phyloP scores from a whole-genome alignment of 345 rosid species.

The Salix brachista region DNA sequence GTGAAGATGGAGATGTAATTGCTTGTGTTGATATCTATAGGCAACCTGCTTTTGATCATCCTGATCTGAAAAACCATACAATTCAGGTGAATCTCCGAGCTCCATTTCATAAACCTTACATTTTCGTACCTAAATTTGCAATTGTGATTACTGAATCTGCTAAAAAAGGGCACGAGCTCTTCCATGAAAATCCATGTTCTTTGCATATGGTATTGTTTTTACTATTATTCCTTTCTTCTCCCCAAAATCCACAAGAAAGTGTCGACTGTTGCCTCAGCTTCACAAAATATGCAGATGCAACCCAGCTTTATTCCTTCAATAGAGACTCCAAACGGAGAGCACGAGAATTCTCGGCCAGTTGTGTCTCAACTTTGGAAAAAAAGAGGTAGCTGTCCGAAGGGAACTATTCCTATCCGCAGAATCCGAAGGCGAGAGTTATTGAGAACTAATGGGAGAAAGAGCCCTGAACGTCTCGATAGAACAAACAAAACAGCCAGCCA shows the following conservation, averaged over 20 bases:
- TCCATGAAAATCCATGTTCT: no score
- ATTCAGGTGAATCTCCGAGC: slow-evolving; percentile 31
- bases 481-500: neutral
- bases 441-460: slow-evolving; percentile 23
- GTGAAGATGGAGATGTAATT: slow-evolving; percentile 51
- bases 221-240: neutral
- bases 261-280: neutral
- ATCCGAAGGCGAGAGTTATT: slow-evolving; percentile 32
- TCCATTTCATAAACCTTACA: no score
- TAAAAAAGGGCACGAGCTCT: no score
- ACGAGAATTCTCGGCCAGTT: slow-evolving; percentile 14
- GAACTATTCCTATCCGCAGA: slow-evolving; percentile 50
- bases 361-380: slow-evolving; percentile 40
- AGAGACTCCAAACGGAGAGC: neutral
- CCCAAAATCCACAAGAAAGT: neutral
- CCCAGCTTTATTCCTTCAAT: slow-evolving; percentile 23
- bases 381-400: slow-evolving; percentile 41
- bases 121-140: no score
- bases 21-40: slow-evolving; percentile 46
- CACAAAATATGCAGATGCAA: slow-evolving; percentile 34
- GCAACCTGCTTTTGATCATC: slow-evolving; percentile 57
- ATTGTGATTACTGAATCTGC: no score
- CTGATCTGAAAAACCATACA: slow-evolving; percentile 33
- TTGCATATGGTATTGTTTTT: no score
- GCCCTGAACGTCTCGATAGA: slow-evolving; percentile 1